Evolutionary conservation across 2,329 filamentous ascomycete genomes (phyloP), one percentile per base, ranked within the genome.

Genomic region (Aspergillus tanneri): DNA sequence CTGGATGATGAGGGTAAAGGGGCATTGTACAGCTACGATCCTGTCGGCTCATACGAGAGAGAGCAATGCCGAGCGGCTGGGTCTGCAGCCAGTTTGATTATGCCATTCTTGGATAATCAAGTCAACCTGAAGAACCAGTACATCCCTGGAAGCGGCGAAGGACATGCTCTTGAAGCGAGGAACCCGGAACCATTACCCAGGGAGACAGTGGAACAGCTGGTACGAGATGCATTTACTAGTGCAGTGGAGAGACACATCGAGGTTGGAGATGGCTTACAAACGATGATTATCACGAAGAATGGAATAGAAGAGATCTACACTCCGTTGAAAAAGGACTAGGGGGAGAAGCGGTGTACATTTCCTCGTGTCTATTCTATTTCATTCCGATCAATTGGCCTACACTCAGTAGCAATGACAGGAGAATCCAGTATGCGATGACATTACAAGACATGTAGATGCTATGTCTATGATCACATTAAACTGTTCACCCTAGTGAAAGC

Each of bases 91-190:
- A 93, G 88, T 65, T 76, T 99, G 72, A 99, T 99, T 74, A 99
- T 96, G 88, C 93, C 93, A 1, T 99, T 99, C 80, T 76, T 99
- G 66, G 93, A 99, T 73, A 99, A 99, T 72, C 95, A 99, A 75
- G 93, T 99, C 77, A 97, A 97, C 77, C 92, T 92, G 80, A 99
- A 96, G 82, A 99, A 99, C 72, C 92, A 96, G 77, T 95, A 96
- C 69, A 80, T 93, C 47, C 90, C 92, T 9, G 88, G 86, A 38
- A 92, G 88, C 62, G 90, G 90, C 48, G 81, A 82, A 52, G 92
- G 92, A 35, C 88, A 96, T 72, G 86, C 85, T 45, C 76, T 96
- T 62, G 81, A 86, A 60, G 79, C 81, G 52, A 71, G 68, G 52
- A 68, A 68, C 53, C 69, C 78, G 21, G 77, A 84, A 64, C 87